phyloP scores from a whole-genome alignment of 208 protist species.

The Histomonas meleagridis region DNA sequence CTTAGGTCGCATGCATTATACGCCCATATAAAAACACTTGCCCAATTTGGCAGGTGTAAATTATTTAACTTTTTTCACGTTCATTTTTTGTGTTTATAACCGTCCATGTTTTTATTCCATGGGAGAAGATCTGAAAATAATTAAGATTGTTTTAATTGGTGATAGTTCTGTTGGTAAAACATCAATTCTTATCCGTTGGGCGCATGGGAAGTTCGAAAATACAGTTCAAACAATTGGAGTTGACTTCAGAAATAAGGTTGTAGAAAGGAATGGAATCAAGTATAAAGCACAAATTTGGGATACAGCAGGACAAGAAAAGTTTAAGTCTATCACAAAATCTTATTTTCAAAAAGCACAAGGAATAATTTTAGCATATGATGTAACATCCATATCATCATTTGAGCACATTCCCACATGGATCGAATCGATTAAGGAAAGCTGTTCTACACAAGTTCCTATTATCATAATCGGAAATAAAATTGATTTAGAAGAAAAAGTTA shows the following conservation, averaged over 20 bases:
- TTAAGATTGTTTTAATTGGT: neutral
- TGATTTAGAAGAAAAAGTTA: neutral
- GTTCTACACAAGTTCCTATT: neutral
- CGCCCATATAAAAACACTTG: too few species aligned
- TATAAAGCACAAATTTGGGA: neutral
- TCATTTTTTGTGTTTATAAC: too few species aligned
- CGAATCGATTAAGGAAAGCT: neutral
- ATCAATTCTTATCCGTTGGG: neutral
- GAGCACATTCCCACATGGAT: neutral
- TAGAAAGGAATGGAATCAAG: neutral
- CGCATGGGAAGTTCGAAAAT: neutral
- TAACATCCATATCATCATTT: neutral
- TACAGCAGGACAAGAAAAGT: conserved; percentile 16
- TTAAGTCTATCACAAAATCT: neutral
- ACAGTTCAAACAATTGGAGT: neutral
- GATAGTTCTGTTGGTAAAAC: neutral
- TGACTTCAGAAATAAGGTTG: conserved; percentile 3
- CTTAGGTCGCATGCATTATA: too few species aligned
- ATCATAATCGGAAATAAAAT: conserved; percentile 2
- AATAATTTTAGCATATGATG: neutral
- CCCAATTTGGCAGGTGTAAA: too few species aligned
- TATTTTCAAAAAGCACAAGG: neutral
- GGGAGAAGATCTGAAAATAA: too few species aligned
- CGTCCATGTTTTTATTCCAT: too few species aligned
- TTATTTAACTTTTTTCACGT: too few species aligned